Percentiles rank a stretch among this genome's conserved stretches.
phyloP scores from a whole-genome alignment of 345 rosid species.

The Pistacia vera region DNA sequence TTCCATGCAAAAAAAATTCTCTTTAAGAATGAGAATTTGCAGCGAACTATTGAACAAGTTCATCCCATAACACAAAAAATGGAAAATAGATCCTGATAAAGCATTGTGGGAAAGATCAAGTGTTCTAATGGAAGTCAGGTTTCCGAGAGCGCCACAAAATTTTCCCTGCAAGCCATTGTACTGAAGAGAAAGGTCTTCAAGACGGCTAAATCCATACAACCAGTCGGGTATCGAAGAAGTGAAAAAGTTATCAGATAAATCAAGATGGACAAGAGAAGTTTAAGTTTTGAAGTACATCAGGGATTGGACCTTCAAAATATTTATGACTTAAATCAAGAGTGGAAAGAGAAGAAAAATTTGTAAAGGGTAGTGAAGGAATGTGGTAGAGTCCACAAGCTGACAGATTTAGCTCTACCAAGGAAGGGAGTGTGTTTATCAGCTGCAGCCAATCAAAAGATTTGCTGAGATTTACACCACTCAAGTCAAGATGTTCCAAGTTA shows the following conservation, averaged over 20 bases:
- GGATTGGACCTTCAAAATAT: neutral
- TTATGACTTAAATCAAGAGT: neutral
- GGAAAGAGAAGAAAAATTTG: neutral
- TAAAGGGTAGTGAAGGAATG: neutral
- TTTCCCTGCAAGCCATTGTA: neutral
- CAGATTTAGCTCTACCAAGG: neutral
- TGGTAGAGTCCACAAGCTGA: neutral
- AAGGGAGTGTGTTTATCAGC: neutral
- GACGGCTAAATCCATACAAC: neutral
- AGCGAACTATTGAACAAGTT: neutral
- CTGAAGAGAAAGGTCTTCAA: neutral
- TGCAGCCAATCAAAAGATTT: neutral
- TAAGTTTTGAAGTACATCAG: neutral
- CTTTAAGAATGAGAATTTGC: slow-evolving; percentile 39
- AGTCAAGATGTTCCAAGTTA: neutral
- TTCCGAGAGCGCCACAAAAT: neutral
- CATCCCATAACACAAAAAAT: slow-evolving; percentile 29
- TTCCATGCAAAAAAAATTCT: slow-evolving; percentile 27
- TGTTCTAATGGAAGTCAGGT: slow-evolving; percentile 16
- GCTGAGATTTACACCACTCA: neutral
- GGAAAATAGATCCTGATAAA: neutral
- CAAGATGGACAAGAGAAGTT: slow-evolving; percentile 9
- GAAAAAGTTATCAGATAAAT: neutral
- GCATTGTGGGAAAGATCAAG: neutral
- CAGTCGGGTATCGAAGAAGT: no score